phyloP scores from a whole-genome alignment of 2,329 filamentous ascomycete genomes.

The Aspergillus sp. region DNA sequence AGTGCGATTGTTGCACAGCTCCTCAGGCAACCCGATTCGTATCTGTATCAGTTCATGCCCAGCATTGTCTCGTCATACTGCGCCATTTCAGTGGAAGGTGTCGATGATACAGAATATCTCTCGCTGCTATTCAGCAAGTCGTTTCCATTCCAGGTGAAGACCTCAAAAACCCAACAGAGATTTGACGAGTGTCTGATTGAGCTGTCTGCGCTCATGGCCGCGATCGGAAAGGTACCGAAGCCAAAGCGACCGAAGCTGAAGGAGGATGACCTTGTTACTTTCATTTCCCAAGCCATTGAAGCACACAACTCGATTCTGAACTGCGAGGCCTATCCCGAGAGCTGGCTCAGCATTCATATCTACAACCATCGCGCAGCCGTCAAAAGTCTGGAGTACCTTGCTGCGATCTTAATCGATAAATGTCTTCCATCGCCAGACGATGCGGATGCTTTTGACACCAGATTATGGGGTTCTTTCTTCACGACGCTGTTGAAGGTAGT shows the following conservation, averaged over 20 bases:
- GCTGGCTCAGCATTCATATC: constrained; percentile 88
- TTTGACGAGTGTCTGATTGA: constrained; percentile 88
- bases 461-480: constrained; percentile 91
- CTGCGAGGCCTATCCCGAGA: constrained; percentile 78
- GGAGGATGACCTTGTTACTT: constrained; percentile 62
- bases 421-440: constrained; percentile 86
- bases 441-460: constrained; percentile 82
- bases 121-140: constrained; percentile 82
- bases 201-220: constrained; percentile 76
- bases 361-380: constrained; percentile 88
- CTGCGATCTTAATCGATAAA: constrained; percentile 66
- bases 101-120: constrained; percentile 50
- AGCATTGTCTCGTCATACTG: constrained; percentile 87
- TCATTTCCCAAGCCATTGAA: constrained; percentile 69
- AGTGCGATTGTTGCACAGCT: constrained; percentile 88
- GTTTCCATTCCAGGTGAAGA: constrained; percentile 76
- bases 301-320: constrained; percentile 83
- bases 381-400: constrained; percentile 72
- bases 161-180: constrained; percentile 49
- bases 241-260: constrained; percentile 70
- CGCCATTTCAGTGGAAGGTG: constrained; percentile 59
- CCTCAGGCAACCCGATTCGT: constrained; percentile 64
- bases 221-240: constrained; percentile 63
- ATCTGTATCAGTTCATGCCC: constrained; percentile 80
- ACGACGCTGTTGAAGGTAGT: constrained; percentile 80